Evolutionary conservation across 805 yeast species (phyloP).

Genomic region (Sugiyamaella lignohabitans): DNA sequence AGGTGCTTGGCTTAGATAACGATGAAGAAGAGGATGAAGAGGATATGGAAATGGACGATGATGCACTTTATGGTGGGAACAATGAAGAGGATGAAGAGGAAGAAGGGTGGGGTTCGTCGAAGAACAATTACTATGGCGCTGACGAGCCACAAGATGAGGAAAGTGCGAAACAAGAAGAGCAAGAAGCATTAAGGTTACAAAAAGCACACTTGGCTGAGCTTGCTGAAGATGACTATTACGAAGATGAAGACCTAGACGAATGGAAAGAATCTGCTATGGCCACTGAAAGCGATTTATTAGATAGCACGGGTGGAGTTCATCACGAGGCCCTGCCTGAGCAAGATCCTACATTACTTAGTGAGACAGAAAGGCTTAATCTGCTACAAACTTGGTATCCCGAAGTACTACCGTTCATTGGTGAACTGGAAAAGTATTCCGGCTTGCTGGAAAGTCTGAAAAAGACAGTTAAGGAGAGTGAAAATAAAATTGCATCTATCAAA

Average conservation of each 20-base stretch:
- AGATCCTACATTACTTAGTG: slow-evolving; percentile 46
- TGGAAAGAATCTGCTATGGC: slow-evolving; percentile 60
- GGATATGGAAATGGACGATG: slow-evolving; percentile 47
- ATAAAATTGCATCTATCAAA: slow-evolving; percentile 37
- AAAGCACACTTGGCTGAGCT: slow-evolving; percentile 60
- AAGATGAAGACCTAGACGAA: slow-evolving; percentile 71
- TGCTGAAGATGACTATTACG: slow-evolving; percentile 66
- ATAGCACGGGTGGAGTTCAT: slow-evolving; percentile 20
- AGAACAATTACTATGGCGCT: slow-evolving; percentile 38
- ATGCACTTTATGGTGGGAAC: slow-evolving; percentile 35
- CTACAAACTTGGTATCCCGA: slow-evolving; percentile 72
- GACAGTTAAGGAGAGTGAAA: slow-evolving; percentile 10
- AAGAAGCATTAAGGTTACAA: slow-evolving; percentile 83
- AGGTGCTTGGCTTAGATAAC: slow-evolving; percentile 39
- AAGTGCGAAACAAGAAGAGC: slow-evolving; percentile 60
- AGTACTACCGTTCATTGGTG: slow-evolving; percentile 67
- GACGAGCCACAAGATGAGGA: slow-evolving; percentile 26
- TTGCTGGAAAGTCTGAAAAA: slow-evolving; percentile 20
- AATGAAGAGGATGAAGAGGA: slow-evolving; percentile 30
- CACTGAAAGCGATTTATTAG: slow-evolving; percentile 28
- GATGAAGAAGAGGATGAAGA: slow-evolving; percentile 37
- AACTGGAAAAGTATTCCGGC: slow-evolving; percentile 40
- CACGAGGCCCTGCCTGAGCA: slow-evolving; percentile 34
- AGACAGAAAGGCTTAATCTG: slow-evolving; percentile 46
- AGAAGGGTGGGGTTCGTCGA: slow-evolving; percentile 41